Percentiles rank a stretch among this genome's conserved stretches.
phyloP scores from a whole-genome alignment of 345 rosid genomes.

The Camelina laxa region DNA sequence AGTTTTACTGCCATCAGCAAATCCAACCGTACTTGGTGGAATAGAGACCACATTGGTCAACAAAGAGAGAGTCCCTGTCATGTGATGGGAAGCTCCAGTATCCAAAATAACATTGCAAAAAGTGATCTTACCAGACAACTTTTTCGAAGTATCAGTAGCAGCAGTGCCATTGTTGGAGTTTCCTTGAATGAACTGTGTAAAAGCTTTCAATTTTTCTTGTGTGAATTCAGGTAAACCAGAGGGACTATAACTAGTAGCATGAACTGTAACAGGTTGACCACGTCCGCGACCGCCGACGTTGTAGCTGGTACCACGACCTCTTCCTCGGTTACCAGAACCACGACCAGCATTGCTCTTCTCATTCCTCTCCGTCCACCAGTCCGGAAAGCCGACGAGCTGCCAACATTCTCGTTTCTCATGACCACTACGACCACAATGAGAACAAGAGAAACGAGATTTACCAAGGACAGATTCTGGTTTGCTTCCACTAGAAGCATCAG shows the following conservation, averaged over 20 bases:
- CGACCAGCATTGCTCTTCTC: no score
- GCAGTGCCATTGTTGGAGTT: background rate
- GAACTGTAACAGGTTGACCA: background rate
- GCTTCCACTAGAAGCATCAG: no score
- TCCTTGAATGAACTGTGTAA: background rate
- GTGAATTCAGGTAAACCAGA: background rate
- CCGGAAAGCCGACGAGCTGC: no score
- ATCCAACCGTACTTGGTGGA: background rate
- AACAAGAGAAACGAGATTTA: background rate
- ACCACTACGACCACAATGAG: background rate
- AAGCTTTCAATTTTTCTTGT: background rate
- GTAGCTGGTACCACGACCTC: background rate
- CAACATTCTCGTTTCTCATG: background rate
- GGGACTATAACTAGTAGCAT: background rate
- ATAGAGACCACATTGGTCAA: accelerated
- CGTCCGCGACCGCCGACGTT: background rate
- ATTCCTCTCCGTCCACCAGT: background rate
- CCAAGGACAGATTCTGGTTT: no score
- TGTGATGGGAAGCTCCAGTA: background rate
- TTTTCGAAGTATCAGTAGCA: background rate
- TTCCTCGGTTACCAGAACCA: background rate
- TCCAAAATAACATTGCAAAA: background rate
- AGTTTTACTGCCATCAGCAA: no score
- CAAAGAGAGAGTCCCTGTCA: background rate
- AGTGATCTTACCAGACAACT: background rate